Base-by-base conservation (phyloP, 2,329 filamentous ascomycete genomes). In the Trichophaea hybrida region DNA sequence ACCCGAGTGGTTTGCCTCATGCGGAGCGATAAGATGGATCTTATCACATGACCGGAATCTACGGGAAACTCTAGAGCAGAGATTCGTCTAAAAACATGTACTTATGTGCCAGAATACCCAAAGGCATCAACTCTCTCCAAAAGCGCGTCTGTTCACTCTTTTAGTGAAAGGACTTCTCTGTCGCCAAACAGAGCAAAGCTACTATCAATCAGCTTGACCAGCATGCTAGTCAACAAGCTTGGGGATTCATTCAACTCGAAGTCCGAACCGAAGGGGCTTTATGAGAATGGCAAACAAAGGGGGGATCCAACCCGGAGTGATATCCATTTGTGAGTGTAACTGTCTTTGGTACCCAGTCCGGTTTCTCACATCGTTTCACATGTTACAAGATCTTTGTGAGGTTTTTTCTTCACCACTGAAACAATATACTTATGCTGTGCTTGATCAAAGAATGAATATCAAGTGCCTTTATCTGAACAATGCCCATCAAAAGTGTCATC, bases 251-350 rank as follows among this genome's bases (percentile, higher is more conserved):
- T 2, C 38, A 10, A 43, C 38, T 10, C 2, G n/a, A 15, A 10
- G 38, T 15, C 38, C 38, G 38, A 43, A 43, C 10, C 10, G 15
- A 59, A 63, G 24, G 81, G 80, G 8, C 72, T 84, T 84, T 72
- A 76, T 79, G 73, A 73, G 80, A 64, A 84, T 84, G 80, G 80
- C 77, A 69, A 76, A 75, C 46, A 75, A 73, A 56, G 79, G 78
- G 43, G 4, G 10, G 38, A 43, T 15, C 38, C n/a, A 6, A 17
- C 24, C 24, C 24, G 24, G 24, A 24, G 24, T 24, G 24, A 24
- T 24, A 24, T 24, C 3, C 24, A 1, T 24, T 24, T 24, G 24
- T 24, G 24, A 24, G 24, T 24, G 24, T 24, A 24, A 24, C 24
- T 24, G 24, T 24, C 24, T 24, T 24, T 24, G 24, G 24, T 3